Evolutionary conservation across 495 filamentous ascomycete genomes (phyloP), one percentile per base, ranked within the genome.

Genomic region (Hypoxylon lenormandii): DNA sequence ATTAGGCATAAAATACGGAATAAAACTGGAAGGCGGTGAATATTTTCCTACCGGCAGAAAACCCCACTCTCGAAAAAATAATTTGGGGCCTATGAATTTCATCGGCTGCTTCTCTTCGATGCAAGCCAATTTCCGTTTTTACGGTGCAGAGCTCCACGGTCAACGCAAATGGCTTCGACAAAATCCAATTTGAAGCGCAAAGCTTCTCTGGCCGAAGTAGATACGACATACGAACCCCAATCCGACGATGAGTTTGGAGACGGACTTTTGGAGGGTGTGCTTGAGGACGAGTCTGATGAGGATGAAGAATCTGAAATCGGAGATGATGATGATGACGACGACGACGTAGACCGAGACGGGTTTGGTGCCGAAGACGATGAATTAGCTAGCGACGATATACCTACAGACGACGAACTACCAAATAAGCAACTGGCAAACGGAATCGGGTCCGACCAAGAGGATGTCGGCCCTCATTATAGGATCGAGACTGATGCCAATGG

Each of bases 211-310:
- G 69, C 73, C 1, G 79, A 80, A 28, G 56, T 71, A 0, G 73
- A 81, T 40, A 74, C 62, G 16, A 71, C 74, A 42, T 69, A 78
- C 37, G 78, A 79, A 52, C 57, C 78, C 28, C 79, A 78, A 65
- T 89, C 87, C 16, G 89, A 90, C 6, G 86, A 89, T 50, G 91
- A 92, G 58, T 83, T 94, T 71, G 84, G 82, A 54, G 80, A 81
- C 30, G 85, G 84, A 0, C 80, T 90, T 28, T 76, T 92, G 7
- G 85, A 91, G 57, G 90, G 89, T 26, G 82, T 87, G 51, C 80
- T 91, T 45, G 82, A 83, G 33, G 75, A 72, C 42, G 72, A 76
- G 22, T 85, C 87, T 54, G 86, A 76, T 23, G 77, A 78, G 26
- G 77, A 74, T 0, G 77, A 74, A 0, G 77, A 79, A 15, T 76